Evolutionary conservation across 768 basidiomycete genomes (phyloP), one percentile per base, ranked within the genome.

Genomic region (Filobasidium floriforme): DNA sequence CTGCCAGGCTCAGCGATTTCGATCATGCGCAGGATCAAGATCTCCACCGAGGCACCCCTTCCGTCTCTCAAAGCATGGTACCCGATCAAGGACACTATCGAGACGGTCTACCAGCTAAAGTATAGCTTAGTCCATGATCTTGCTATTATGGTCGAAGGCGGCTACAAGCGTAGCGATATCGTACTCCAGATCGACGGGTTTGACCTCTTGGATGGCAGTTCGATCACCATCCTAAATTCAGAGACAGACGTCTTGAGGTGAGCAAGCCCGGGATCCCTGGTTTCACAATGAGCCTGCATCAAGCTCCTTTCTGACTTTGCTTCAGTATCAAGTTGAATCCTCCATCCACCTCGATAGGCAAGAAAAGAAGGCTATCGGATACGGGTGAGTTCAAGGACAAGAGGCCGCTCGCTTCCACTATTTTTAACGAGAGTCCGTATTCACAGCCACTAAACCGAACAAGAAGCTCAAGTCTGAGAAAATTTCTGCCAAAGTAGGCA

Each of bases 171-270:
- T 14, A 41, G 9, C 14, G 49, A 64, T 37, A 46, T 68, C 1
- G 49, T 63, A 1, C 46, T 68, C 6, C 52, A 62, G n/a, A 41
- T 68, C 11, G 67, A 68, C 19, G 67, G 67, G 11, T 68, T 68
- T 43, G 67, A 68, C 7, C 59, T 68, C 7, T 19, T 68, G n/a
- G 67, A 68, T 32, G 55, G 41, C 14, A 68, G 61, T 40, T 32
- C 18, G 6, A 12, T 68, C 40, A 24, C 12, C 15, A 51, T 63
- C 41, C 59, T 68, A 6, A 54, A 41, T 7, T 51, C 41, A 32
- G 62, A 44, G 15, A 41, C n/a, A 22, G 67, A 68, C 63, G 62
- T 68, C 11, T 43, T 68, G 19, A 49, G 22, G 67, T 68, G 62
- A 51, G 67, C 19, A 14, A 10, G 19, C 37, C 29, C 4, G 29